These are phyloP conservation scores for Quercus aquifolioides DNA, from an alignment of 306 rosid species.

Conservation along the genomic window DNA sequence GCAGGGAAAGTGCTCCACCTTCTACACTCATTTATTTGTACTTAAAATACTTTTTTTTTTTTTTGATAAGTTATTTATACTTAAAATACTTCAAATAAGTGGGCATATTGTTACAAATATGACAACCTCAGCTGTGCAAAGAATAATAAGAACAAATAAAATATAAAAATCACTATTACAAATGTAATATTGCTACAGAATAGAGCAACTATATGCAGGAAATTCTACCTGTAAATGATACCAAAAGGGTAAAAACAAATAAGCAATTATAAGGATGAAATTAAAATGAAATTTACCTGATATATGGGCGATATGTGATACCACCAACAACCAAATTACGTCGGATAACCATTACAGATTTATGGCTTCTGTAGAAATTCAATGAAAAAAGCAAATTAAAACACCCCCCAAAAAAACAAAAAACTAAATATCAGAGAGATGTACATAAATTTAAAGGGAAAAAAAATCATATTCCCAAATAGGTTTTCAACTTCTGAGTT, in stretches of 20 bases:
- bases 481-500: not conserved
- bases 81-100: not conserved
- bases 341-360: constrained; percentile 93
- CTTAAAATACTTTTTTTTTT: too few species aligned
- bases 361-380: constrained; percentile 69
- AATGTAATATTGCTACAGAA: not conserved
- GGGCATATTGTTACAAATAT: not conserved
- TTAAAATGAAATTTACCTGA: constrained; percentile 41
- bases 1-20: not conserved
- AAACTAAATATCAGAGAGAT: constrained; percentile 2
- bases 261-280: not conserved
- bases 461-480: not conserved
- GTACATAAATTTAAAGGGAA: not conserved
- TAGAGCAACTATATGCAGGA: not conserved
- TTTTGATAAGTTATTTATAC: not conserved
- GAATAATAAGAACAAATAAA: not conserved
- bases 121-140: not conserved
- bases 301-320: constrained; percentile 95
- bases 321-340: constrained; percentile 90
- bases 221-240: not conserved
- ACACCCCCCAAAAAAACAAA: not conserved
- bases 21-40: not conserved
- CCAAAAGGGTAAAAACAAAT: not conserved
- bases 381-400: constrained; percentile 16
- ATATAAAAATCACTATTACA: not conserved